Base-by-base conservation (phyloP, 805 yeast genomes). In the Ogataea ramenticola region DNA sequence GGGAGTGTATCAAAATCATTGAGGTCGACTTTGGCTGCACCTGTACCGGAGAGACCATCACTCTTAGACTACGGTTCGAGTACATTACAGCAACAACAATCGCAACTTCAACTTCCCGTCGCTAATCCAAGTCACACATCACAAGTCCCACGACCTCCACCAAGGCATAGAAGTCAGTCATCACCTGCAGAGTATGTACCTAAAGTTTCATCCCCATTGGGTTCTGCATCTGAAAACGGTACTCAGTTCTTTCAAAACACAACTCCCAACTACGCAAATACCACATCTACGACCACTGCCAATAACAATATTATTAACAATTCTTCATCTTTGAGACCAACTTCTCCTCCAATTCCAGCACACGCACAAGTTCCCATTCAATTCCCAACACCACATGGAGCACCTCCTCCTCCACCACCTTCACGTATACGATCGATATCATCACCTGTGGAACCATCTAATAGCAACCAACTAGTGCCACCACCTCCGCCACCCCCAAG, bases 1-100 rank as follows among this genome's bases (percentile, higher is more conserved):
- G 82, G 82, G 47, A 77, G 76, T 43, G 81, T 72, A 54, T 74
- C 78, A 47, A 67, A 76, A 46, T 70, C 77, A 3, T 58, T 61
- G 61, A 53, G 64, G 43, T 36, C 56, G 44, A n/a, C 61, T 55
- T 22, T 53, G 46, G 27, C 46, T 50, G 43, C 47, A 46, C 31
- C 55, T 41, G 40, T 44, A 27, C 38, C 44, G 11, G 46, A 42
- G 16, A 31, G 31, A 6, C 42, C 44, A 7, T 39, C 34, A 31
- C 46, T 33, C 21, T 43, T 42, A 41, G n/a, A 32, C n/a, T 32
- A 32, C n/a, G 20, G 20, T 32, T 22, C 37, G 8, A 20, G 27
- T 21, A 43, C 32, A 19, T 42, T 15, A 31, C 42, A 29, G 16
- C 43, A 40, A 39, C 48, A 38, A n/a, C 39, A 26, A 2, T 39